A percentile compares a stretch with the other conserved stretches of the same genome.
Evolutionary conservation across 805 yeast genomes (phyloP).

Genomic region (Candida succiphila): DNA sequence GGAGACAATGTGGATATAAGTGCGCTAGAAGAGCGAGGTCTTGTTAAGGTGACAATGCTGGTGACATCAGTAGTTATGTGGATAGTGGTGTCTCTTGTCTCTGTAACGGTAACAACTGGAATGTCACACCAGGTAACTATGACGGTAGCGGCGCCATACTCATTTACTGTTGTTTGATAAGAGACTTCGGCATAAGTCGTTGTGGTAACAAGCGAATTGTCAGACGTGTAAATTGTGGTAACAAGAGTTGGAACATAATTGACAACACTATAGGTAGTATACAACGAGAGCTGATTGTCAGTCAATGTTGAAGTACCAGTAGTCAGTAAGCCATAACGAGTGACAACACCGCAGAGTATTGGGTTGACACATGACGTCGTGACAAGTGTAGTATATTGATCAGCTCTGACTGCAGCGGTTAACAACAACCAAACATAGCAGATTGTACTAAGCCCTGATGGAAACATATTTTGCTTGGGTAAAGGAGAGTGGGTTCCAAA

Average conservation of each 20-base stretch:
- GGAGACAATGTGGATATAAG: slow-evolving; percentile 2
- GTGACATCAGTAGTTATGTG: slow-evolving; percentile 1
- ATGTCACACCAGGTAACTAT: slow-evolving; percentile 16
- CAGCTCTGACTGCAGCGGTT: neutral
- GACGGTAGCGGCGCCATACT: slow-evolving; percentile 9
- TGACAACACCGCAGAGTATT: neutral
- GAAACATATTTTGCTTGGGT: too few species aligned
- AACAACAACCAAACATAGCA: neutral
- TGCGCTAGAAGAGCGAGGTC: neutral
- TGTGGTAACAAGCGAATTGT: slow-evolving; percentile 4
- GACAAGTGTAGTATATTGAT: neutral
- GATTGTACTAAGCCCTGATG: too few species aligned
- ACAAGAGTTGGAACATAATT: slow-evolving; percentile 11
- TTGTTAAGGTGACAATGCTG: neutral
- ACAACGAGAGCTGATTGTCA: slow-evolving; percentile 3
- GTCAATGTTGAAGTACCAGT: slow-evolving; percentile 8
- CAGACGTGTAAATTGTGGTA: slow-evolving; percentile 2
- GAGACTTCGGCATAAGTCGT: slow-evolving; percentile 12
- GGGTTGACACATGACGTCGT: neutral
- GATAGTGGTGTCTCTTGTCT: slow-evolving; percentile 5
- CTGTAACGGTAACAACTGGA: slow-evolving; percentile 6
- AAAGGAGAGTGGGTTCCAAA: too few species aligned
- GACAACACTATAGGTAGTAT: slow-evolving; percentile 6
- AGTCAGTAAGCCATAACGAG: neutral
- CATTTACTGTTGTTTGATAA: slow-evolving; percentile 7